These are phyloP conservation scores for Plasmopara muralis DNA, from an alignment of 352 stramenopile genomes.

Conservation along the genomic window DNA sequence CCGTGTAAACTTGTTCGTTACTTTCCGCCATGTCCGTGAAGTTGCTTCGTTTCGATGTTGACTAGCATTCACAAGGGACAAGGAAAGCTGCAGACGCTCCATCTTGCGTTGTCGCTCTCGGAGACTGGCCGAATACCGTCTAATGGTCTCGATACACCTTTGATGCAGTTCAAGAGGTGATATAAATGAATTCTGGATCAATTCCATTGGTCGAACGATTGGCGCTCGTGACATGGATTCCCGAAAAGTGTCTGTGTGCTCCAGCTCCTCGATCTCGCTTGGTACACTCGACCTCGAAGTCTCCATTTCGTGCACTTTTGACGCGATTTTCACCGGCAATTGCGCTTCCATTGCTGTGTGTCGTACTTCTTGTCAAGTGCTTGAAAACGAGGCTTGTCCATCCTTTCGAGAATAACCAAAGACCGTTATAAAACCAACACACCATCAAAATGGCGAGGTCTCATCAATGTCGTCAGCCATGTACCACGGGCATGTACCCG, in stretches of 20 bases:
- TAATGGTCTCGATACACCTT: slow-evolving; percentile 15
- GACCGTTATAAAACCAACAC: slow-evolving; percentile 22
- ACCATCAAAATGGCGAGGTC: slow-evolving; percentile 4
- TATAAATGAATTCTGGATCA: neutral
- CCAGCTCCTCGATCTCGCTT: neutral
- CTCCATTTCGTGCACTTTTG: no score
- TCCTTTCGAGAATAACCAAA: neutral
- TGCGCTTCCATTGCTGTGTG: neutral
- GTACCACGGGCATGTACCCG: slow-evolving; percentile 1
- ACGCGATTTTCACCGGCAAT: neutral
- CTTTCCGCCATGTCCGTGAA: neutral
- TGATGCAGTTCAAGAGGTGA: slow-evolving; percentile 16
- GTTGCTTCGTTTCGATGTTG: neutral
- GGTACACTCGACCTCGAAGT: neutral
- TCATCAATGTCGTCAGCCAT: slow-evolving; percentile 12
- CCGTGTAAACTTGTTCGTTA: no score
- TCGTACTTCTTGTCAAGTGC: neutral
- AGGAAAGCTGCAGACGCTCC: slow-evolving; percentile 13
- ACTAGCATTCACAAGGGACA: slow-evolving; percentile 1
- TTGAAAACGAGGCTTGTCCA: neutral
- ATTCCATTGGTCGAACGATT: neutral
- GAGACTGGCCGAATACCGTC: slow-evolving; percentile 7
- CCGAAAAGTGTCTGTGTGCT: neutral
- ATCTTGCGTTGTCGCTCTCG: slow-evolving; percentile 21
- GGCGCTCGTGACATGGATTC: no score